Conservation (phyloP, 2,329 filamentous ascomycete species). For the Pseudocercospora crystallina region DNA sequence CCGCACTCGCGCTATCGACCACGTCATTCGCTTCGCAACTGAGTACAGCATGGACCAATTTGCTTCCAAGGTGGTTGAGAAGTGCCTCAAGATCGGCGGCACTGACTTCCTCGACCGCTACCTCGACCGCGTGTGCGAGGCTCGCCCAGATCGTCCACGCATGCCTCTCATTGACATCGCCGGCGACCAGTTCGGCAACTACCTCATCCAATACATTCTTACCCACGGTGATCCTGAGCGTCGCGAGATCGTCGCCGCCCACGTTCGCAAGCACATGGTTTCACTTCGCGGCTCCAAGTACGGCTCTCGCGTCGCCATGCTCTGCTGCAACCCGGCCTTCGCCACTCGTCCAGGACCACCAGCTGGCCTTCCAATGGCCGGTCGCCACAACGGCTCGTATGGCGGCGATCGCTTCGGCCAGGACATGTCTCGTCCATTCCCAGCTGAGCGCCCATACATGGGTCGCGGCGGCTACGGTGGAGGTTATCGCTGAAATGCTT, state of each 20-base stretch:
- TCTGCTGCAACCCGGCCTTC: constrained; percentile 92
- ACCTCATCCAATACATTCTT: constrained; percentile 95
- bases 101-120: constrained; percentile 88
- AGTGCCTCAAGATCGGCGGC: constrained; percentile 95
- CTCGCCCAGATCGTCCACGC: constrained; percentile 82
- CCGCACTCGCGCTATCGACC: constrained; percentile 88
- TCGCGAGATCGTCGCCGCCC: constrained; percentile 85
- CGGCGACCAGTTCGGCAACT: constrained; percentile 98
- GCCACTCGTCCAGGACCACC: constrained; percentile 86
- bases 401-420: constrained; percentile 23
- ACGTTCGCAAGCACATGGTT: constrained; percentile 98
- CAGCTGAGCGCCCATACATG: constrained; percentile 19
- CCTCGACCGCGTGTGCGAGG: constrained; percentile 89
- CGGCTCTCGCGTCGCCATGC: constrained; percentile 96
- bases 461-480: constrained; percentile 25
- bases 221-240: constrained; percentile 85
- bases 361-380: constrained; percentile 52
- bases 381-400: constrained; percentile 22
- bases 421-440: constrained; percentile 21
- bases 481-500: constrained; percentile 26
- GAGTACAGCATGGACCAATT: constrained; percentile 99
- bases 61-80: constrained; percentile 98
- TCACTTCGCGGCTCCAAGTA: constrained; percentile 98
- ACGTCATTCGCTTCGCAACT: constrained; percentile 87
- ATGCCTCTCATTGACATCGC: constrained; percentile 98